phyloP scores from a whole-genome alignment of 2,329 filamentous ascomycete species.

The Verticillium tricorpus region DNA sequence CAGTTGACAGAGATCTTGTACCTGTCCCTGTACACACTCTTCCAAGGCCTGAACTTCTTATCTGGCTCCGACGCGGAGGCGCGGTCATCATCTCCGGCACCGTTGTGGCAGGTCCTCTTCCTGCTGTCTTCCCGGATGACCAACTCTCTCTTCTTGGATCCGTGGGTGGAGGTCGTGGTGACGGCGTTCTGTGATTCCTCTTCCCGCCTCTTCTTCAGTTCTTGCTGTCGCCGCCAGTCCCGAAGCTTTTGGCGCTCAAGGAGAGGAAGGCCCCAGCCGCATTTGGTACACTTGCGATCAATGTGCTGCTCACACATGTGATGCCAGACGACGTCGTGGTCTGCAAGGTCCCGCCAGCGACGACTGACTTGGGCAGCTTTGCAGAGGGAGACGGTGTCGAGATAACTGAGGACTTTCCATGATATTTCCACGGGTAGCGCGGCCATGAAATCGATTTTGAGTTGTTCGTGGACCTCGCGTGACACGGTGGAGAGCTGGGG shows the following conservation, averaged over 20 bases:
- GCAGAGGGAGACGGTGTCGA: constrained; percentile 91
- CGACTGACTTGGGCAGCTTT: constrained; percentile 93
- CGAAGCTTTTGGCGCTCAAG: constrained; percentile 83
- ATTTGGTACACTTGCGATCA: constrained; percentile 89
- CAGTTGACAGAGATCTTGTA: constrained; percentile 97
- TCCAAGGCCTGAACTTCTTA: constrained; percentile 66
- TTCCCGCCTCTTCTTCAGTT: constrained; percentile 39
- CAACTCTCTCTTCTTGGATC: constrained; percentile 28
- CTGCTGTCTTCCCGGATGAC: constrained; percentile 23
- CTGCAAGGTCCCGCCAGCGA: constrained; percentile 83
- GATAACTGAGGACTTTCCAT: constrained; percentile 86
- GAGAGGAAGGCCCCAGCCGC: constrained; percentile 84
- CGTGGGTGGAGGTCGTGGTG: constrained; percentile 13
- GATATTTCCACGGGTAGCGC: constrained; percentile 86
- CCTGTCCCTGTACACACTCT: constrained; percentile 91
- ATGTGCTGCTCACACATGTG: constrained; percentile 73
- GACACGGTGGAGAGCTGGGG: constrained; percentile 93
- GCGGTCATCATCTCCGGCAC: constrained; percentile 9
- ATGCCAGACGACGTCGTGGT: constrained; percentile 96
- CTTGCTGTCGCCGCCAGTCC: constrained; percentile 82
- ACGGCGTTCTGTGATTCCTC: constrained; percentile 12
- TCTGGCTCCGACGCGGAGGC: constrained; percentile 31
- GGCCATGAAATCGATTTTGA: constrained; percentile 94
- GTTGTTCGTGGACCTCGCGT: constrained; percentile 83
- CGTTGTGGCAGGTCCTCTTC: constrained; percentile 28